phyloP scores from a whole-genome alignment of 257 asterid species.

The Fraxinus pennsylvanica region DNA sequence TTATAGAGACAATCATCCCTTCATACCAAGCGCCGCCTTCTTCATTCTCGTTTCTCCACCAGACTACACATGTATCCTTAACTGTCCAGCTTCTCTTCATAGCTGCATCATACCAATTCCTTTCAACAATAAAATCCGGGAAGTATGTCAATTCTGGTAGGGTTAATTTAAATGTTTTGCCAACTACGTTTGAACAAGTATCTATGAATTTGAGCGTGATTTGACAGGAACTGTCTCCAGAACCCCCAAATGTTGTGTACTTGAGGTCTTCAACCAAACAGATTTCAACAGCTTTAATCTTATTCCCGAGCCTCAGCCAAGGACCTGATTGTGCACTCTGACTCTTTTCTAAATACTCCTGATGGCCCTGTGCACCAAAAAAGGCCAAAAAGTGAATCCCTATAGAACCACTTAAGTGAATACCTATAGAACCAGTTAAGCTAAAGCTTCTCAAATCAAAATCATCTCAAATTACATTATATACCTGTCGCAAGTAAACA shows the following conservation, averaged over 20 bases:
- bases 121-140: slow-evolving; percentile 86
- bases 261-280: slow-evolving; percentile 69
- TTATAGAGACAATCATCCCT: slow-evolving; percentile 58
- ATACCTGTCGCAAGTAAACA: slow-evolving; percentile 82
- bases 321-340: slow-evolving; percentile 41
- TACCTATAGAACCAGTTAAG: slow-evolving; percentile 9
- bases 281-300: slow-evolving; percentile 64
- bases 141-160: slow-evolving; percentile 74
- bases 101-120: slow-evolving; percentile 67
- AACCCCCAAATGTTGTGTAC: slow-evolving; percentile 66
- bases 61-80: slow-evolving; percentile 70
- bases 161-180: slow-evolving; percentile 49
- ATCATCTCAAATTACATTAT: slow-evolving; percentile 1
- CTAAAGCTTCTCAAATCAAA: slow-evolving; percentile 16
- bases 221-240: slow-evolving; percentile 91
- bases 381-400: slow-evolving; percentile 18
- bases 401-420: too few species aligned
- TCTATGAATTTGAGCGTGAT: slow-evolving; percentile 66
- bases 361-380: slow-evolving; percentile 69
- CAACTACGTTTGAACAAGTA: slow-evolving; percentile 40
- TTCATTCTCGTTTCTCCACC: slow-evolving; percentile 77
- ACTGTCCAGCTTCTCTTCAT: slow-evolving; percentile 62
- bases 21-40: slow-evolving; percentile 83
- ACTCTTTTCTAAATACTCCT: slow-evolving; percentile 48
- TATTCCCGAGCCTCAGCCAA: slow-evolving; percentile 48